Conservation (phyloP, 805 yeast genomes). For the Metschnikowia rubicola region DNA sequence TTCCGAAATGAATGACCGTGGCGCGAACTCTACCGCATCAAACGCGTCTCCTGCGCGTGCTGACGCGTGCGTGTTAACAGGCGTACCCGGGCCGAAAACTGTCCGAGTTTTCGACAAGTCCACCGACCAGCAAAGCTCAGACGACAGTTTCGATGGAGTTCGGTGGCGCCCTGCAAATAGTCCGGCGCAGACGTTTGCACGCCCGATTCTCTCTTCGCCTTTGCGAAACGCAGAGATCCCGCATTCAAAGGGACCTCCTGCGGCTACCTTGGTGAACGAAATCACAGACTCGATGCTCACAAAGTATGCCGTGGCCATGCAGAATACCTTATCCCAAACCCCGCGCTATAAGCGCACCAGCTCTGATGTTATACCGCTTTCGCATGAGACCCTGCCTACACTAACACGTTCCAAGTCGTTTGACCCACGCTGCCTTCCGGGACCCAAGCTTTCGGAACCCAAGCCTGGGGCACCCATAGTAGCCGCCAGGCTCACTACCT, state of each 20-base stretch:
- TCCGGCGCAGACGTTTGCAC: slow-evolving; percentile 6
- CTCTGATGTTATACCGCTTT: slow-evolving; percentile 25
- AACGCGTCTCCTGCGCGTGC: slow-evolving; percentile 5
- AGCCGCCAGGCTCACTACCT: slow-evolving; percentile 18
- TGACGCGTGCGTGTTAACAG: slow-evolving; percentile 2
- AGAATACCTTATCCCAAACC: slow-evolving; percentile 27
- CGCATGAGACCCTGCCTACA: slow-evolving; percentile 27
- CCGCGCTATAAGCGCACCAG: slow-evolving; percentile 34
- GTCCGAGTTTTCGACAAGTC: slow-evolving; percentile 9
- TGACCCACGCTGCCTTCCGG: slow-evolving; percentile 20
- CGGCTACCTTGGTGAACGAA: slow-evolving; percentile 26
- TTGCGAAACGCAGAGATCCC: slow-evolving; percentile 22
- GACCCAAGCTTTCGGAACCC: slow-evolving; percentile 1
- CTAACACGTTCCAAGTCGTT: slow-evolving; percentile 37
- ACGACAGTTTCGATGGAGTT: slow-evolving; percentile 43
- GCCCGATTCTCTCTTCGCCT: slow-evolving; percentile 42
- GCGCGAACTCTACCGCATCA: background rate
- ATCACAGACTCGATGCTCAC: slow-evolving; percentile 36
- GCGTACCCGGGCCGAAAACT: background rate
- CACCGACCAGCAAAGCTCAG: slow-evolving; percentile 34
- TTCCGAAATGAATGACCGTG: background rate
- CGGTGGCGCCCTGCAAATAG: slow-evolving; percentile 23
- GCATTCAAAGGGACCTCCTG: slow-evolving; percentile 4
- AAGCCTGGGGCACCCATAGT: background rate
- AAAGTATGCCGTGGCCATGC: slow-evolving; percentile 41